Conservation (phyloP, 1,284 basidiomycete species). For the Xerocomus nothofagi region DNA sequence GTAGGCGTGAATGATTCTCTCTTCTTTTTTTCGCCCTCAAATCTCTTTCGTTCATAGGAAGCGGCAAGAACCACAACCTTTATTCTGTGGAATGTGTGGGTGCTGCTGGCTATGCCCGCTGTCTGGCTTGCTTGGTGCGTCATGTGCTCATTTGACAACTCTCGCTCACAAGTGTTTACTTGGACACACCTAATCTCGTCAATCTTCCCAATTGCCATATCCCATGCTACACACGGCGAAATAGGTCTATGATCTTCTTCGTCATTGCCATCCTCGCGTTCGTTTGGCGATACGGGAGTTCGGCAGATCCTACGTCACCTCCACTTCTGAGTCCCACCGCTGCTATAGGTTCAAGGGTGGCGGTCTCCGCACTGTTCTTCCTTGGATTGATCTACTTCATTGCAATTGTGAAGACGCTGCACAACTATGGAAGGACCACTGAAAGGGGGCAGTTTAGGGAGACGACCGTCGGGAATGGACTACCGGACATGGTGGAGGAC, state of each 20-base stretch:
- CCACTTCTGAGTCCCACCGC: constrained; percentile 30
- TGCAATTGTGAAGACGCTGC: constrained; percentile 63
- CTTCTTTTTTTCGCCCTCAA: background rate
- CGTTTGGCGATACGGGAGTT: constrained; percentile 68
- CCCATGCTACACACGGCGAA: background rate
- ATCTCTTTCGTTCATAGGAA: constrained; percentile 45
- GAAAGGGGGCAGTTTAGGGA: background rate
- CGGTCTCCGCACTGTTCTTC: constrained; percentile 53
- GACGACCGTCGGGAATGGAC: background rate
- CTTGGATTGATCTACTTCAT: constrained; percentile 63
- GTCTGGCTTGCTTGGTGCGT: constrained; percentile 72
- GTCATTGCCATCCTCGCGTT: constrained; percentile 65
- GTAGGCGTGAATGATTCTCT: constrained; percentile 36
- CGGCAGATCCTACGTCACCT: constrained; percentile 42
- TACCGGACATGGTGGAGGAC: background rate
- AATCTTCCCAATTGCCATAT: background rate
- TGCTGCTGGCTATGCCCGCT: constrained; percentile 69
- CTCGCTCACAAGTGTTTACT: background rate
- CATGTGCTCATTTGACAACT: background rate
- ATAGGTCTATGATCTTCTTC: constrained; percentile 70
- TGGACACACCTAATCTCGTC: background rate
- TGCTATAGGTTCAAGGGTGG: constrained; percentile 55
- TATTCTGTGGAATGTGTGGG: constrained; percentile 81
- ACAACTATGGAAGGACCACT: constrained; percentile 49
- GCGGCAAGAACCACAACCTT: constrained; percentile 62